Evolutionary conservation across 139 green algal species (phyloP).

Genomic region (Ettlia oleoabundans): DNA sequence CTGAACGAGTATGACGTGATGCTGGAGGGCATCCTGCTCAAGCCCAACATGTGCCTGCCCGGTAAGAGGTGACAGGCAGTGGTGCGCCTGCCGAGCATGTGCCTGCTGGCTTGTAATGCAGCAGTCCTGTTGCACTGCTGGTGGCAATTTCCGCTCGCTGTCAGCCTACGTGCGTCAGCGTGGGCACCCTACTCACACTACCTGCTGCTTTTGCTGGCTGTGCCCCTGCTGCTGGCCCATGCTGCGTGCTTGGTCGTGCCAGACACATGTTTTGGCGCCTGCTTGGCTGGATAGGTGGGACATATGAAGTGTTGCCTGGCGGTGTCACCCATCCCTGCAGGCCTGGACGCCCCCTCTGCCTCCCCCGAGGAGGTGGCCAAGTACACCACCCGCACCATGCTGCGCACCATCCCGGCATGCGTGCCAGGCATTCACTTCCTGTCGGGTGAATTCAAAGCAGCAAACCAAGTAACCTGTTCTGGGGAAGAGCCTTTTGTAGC

Average conservation of each 20-base stretch:
- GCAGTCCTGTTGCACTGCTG: background rate
- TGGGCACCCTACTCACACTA: no score
- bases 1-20: constrained; percentile 93
- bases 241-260: no score
- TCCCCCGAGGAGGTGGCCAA: constrained; percentile 71
- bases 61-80: constrained; percentile 38
- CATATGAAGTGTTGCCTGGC: no score
- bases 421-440: constrained; percentile 53
- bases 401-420: constrained; percentile 75
- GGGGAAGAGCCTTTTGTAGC: no score
- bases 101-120: background rate
- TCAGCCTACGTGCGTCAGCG: no score
- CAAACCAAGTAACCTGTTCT: no score
- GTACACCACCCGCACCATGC: constrained; percentile 85
- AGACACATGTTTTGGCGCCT: no score
- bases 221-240: no score
- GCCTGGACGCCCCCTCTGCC: constrained; percentile 65
- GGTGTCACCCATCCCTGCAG: no score
- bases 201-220: no score
- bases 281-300: no score
- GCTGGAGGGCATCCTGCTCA: constrained; percentile 93
- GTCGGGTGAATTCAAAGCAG: constrained; percentile 48
- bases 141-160: no score
- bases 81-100: background rate
- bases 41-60: constrained; percentile 92